Percentiles rank a stretch among this genome's conserved stretches.
phyloP scores from a whole-genome alignment of 306 rosid species.

The Malus sylvestris region DNA sequence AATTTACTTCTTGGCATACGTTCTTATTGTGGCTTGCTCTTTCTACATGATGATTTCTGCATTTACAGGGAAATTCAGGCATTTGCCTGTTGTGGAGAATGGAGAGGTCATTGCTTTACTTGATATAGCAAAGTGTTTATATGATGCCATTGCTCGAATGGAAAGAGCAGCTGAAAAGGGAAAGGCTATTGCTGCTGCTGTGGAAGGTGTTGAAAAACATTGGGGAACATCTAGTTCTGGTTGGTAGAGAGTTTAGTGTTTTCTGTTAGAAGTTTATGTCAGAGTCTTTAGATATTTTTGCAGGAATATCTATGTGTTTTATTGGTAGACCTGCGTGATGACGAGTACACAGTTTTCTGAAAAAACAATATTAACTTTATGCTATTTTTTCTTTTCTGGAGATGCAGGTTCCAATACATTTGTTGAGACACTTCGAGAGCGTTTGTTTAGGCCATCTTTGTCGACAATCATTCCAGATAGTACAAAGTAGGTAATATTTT shows the following conservation, averaged over 20 bases:
- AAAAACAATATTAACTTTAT: neutral
- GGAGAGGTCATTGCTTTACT: conserved; percentile 96
- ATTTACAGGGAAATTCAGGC: conserved; percentile 81
- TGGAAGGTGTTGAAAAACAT: conserved; percentile 94
- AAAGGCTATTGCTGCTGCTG: conserved; percentile 97
- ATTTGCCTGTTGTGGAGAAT: conserved; percentile 94
- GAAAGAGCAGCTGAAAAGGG: conserved; percentile 98
- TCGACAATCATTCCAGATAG: conserved; percentile 84
- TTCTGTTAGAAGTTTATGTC: neutral
- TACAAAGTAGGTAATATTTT: conserved; percentile 96
- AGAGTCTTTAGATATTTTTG: neutral
- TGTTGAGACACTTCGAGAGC: conserved; percentile 76
- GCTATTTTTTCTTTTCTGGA: conserved; percentile 18
- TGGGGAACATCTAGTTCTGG: conserved; percentile 77
- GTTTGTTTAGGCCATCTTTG: conserved; percentile 83
- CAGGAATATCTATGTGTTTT: neutral
- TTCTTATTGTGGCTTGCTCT: neutral
- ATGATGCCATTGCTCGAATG: conserved; percentile 96
- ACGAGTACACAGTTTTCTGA: neutral
- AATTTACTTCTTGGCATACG: neutral
- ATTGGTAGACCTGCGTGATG: neutral
- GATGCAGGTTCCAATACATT: conserved; percentile 74
- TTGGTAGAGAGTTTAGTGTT: conserved; percentile 31
- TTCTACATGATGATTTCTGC: conserved; percentile 17
- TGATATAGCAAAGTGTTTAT: conserved; percentile 94